Percentiles rank a stretch among this genome's conserved stretches.
phyloP scores from a whole-genome alignment of 1,139 yeast genomes.

The Saccharomyces hybrid region DNA sequence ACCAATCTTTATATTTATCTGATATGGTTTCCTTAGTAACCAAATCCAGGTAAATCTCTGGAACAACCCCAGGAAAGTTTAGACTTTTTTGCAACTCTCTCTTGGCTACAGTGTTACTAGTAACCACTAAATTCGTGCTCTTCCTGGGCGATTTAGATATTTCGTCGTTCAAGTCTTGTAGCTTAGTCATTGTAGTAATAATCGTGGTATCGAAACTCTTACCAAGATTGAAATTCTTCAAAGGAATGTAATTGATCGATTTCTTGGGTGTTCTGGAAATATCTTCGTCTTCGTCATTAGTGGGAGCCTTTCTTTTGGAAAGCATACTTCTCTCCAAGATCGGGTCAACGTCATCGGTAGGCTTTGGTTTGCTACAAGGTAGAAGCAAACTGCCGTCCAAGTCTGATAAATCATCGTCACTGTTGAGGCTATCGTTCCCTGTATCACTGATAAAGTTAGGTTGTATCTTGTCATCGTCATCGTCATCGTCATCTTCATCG shows the following conservation, averaged over 20 bases:
- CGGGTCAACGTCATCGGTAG: neutral
- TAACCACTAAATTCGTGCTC: neutral
- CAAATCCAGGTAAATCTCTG: slow-evolving; percentile 9
- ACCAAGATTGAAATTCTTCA: slow-evolving; percentile 14
- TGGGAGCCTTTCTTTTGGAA: neutral
- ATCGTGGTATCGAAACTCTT: slow-evolving; percentile 11
- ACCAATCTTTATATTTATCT: slow-evolving; percentile 24
- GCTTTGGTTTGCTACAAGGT: neutral
- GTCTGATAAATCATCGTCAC: neutral
- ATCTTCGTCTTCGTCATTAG: neutral
- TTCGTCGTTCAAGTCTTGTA: neutral
- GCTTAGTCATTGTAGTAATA: slow-evolving; percentile 3
- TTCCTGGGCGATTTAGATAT: neutral
- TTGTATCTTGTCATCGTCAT: neutral
- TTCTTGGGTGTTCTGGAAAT: neutral
- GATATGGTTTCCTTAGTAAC: slow-evolving; percentile 16
- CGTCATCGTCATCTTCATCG: neutral
- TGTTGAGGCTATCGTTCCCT: neutral
- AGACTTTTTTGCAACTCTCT: neutral
- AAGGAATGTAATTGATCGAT: neutral
- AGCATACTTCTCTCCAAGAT: neutral
- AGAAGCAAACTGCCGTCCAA: neutral
- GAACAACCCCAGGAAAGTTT: neutral
- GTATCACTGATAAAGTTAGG: neutral
- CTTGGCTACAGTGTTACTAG: neutral